phyloP scores from a whole-genome alignment of 805 yeast species.

The Lipomyces sp. region DNA sequence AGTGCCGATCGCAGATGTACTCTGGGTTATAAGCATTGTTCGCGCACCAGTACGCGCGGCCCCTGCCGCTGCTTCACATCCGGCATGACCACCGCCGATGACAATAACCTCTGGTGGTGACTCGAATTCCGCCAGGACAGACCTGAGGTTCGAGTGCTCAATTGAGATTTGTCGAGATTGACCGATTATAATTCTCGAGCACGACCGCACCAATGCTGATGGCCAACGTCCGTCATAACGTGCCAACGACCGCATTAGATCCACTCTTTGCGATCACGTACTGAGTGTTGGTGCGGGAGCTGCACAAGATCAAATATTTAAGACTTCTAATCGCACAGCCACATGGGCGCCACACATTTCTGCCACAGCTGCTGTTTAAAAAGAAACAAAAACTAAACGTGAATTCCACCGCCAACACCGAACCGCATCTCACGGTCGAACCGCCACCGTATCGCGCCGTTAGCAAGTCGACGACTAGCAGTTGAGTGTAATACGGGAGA shows the following conservation, averaged over 20 bases:
- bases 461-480: neutral
- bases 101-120: constrained; percentile 72
- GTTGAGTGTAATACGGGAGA: neutral
- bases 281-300: neutral
- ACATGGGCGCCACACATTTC: neutral
- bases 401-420: neutral
- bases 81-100: constrained; percentile 99
- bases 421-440: neutral
- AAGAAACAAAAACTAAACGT: no score
- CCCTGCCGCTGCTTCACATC: constrained; percentile 95
- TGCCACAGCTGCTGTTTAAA: neutral
- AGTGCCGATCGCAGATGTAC: constrained; percentile 75
- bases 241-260: neutral
- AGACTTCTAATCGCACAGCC: neutral
- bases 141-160: constrained; percentile 22
- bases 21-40: constrained; percentile 80
- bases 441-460: neutral
- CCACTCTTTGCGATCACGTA: neutral
- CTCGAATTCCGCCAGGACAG: neutral
- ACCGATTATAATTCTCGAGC: neutral
- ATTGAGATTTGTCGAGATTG: constrained; percentile 19
- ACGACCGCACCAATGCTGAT: neutral
- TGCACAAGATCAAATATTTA: neutral
- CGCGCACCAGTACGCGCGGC: constrained; percentile 80
- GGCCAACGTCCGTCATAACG: neutral